Base-by-base conservation (phyloP, 352 stramenopile genomes). In the Globisporangium takayamanum region DNA sequence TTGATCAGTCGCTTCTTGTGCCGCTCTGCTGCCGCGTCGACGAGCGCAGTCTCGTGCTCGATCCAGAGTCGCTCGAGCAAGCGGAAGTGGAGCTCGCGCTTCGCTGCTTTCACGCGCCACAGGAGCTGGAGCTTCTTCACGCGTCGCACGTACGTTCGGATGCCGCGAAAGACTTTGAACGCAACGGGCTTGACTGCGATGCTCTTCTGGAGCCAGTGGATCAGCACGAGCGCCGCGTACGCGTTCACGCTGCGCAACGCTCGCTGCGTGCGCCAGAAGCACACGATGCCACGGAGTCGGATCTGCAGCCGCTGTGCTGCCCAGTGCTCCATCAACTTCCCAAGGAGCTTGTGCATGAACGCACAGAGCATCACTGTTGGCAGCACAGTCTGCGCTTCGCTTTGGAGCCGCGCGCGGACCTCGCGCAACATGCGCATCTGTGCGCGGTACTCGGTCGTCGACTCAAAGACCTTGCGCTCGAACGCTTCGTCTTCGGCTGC, bases 151-250 rank as follows among this genome's bases (percentile, higher is more conserved):
- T 74, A 88, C 3, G 76, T 72, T 2, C 78, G 72, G 12, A 84
- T 66, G 12, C 72, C 78, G 47, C 64, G 71, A 52, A 88, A 86
- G 2, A 85, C 70, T 15, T 75, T 75, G 47, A 86, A 83, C 20
- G 70, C 62, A 5, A 86, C 70, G 49, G 64, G 76, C 52, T 76
- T 80, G 4, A 88, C 70, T 26, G 68, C 63, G 1, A 88, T 74
- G 53, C 72, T 84, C 59, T 84, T 86, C 56, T 84, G 74, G 15
- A 88, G 65, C 78, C 78, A 88, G 33, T 81, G 64, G 22, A 86
- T 73, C 2, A 88, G 51, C 45, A 88, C 44, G n/a, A 63, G 25
- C 1, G 68, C 74, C 46, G 73, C 68, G 6, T 70, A 48, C 0
- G 57, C 62, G 50, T 82, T 80, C 4, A 36, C 62, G 11, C 42